Conservation (phyloP, 495 filamentous ascomycete genomes). For the Penicillium manginii region DNA sequence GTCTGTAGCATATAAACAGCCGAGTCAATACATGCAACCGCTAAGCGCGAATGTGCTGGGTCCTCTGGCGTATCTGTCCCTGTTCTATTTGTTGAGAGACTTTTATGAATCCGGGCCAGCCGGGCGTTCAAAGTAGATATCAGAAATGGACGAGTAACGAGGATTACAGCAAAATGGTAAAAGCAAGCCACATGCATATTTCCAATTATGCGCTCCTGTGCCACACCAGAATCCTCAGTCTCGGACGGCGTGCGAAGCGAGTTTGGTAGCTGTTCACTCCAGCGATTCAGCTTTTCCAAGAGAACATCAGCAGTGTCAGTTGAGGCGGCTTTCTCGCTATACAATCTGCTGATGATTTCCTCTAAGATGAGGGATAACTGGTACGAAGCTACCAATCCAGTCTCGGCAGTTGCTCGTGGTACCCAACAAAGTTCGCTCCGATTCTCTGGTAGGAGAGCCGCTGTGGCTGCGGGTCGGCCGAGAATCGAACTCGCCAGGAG, state of each 20-base stretch:
- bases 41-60: conserved; percentile 37
- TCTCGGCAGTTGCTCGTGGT: conserved; percentile 9
- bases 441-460: conserved; percentile 29
- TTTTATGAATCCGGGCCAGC: conserved; percentile 38
- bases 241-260: conserved; percentile 27
- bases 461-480: conserved; percentile 42
- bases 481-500: conserved; percentile 48
- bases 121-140: conserved; percentile 42
- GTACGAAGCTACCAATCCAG: conserved; percentile 39
- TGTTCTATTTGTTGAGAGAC: conserved; percentile 13
- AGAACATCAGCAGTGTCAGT: conserved; percentile 38
- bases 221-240: conserved; percentile 22
- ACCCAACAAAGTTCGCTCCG: conserved; percentile 12
- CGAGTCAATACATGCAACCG: conserved; percentile 43
- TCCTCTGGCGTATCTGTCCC: conserved; percentile 28
- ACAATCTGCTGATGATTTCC: conserved; percentile 38
- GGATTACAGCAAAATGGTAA: conserved; percentile 49
- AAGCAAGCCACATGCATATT: conserved; percentile 47
- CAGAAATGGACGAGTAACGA: conserved; percentile 46
- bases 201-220: conserved; percentile 37
- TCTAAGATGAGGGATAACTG: conserved; percentile 39
- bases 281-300: conserved; percentile 37
- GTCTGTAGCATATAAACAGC: conserved; percentile 49
- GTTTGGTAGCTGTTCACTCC: conserved; percentile 38
- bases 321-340: conserved; percentile 37